Evolutionary conservation across 371 early-diverging fungal species (phyloP).

Genomic region (Circinella umbellata): DNA sequence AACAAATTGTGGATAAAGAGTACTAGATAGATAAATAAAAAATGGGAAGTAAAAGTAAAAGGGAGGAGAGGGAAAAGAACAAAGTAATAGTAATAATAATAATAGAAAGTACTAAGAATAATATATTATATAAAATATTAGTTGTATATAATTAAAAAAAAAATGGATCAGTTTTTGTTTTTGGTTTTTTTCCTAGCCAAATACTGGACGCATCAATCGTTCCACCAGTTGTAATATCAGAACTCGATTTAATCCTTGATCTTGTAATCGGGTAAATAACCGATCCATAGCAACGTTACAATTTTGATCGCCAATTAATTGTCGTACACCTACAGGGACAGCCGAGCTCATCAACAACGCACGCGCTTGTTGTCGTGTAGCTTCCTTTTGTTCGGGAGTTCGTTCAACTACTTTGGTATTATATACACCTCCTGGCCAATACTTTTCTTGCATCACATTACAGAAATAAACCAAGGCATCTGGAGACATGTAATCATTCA

Average conservation of each 20-base stretch:
- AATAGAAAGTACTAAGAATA: background rate
- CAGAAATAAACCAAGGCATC: conserved; percentile 37
- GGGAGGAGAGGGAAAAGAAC: background rate
- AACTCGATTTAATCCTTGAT: conserved; percentile 44
- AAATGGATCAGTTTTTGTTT: background rate
- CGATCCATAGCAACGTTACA: conserved; percentile 51
- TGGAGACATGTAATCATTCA: conserved; percentile 38
- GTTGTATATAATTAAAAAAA: background rate
- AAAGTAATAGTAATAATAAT: background rate
- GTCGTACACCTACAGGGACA: conserved; percentile 46
- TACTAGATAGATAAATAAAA: background rate
- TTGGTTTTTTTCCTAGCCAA: conserved; percentile 31
- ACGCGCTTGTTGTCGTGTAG: conserved; percentile 33
- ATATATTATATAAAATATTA: background rate
- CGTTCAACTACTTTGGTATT: conserved; percentile 17
- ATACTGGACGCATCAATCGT: conserved; percentile 43
- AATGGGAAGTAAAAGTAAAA: background rate
- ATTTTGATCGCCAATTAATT: conserved; percentile 55
- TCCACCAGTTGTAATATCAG: conserved; percentile 49
- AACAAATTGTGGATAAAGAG: background rate
- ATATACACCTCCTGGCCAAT: conserved; percentile 45
- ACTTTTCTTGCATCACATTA: conserved; percentile 33
- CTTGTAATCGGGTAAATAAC: conserved; percentile 48
- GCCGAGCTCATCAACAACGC: conserved; percentile 34
- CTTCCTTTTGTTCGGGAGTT: conserved; percentile 38